Evolutionary conservation across 2,329 filamentous ascomycete species (phyloP).

Genomic region (Penicillium freii): DNA sequence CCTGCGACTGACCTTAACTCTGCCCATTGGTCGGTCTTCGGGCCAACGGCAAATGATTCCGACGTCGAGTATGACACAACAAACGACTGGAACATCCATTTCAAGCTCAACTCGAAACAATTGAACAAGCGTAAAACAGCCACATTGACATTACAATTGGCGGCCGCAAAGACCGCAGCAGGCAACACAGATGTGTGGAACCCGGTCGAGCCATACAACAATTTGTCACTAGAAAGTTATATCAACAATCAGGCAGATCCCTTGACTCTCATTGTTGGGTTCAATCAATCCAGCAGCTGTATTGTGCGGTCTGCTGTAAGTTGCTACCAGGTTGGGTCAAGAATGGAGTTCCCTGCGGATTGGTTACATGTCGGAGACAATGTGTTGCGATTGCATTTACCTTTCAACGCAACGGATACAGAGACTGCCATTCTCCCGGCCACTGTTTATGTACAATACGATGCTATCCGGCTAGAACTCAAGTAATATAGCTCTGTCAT

Average conservation of each 20-base stretch:
- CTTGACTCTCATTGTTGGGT: slow-evolving; percentile 37
- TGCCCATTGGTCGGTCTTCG: slow-evolving; percentile 65
- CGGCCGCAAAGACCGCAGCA: slow-evolving; percentile 60
- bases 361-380: slow-evolving; percentile 55
- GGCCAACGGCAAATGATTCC: slow-evolving; percentile 41
- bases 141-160: slow-evolving; percentile 62
- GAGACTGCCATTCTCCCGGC: slow-evolving; percentile 57
- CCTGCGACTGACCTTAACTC: slow-evolving; percentile 58
- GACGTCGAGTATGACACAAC: slow-evolving; percentile 42
- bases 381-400: slow-evolving; percentile 57
- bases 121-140: slow-evolving; percentile 48
- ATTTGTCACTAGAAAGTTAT: slow-evolving; percentile 53
- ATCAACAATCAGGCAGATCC: slow-evolving; percentile 46
- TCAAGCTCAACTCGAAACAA: slow-evolving; percentile 47
- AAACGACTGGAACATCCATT: slow-evolving; percentile 61
- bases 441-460: slow-evolving; percentile 63
- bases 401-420: slow-evolving; percentile 58
- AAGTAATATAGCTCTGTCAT: not conserved
- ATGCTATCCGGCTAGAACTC: slow-evolving; percentile 61
- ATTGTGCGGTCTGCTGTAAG: slow-evolving; percentile 59
- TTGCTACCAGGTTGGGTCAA: slow-evolving; percentile 62
- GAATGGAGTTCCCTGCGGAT: slow-evolving; percentile 56
- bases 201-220: slow-evolving; percentile 51
- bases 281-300: slow-evolving; percentile 59
- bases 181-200: slow-evolving; percentile 63